A percentile compares a stretch with the other conserved stretches of the same genome.
These are phyloP conservation scores for Cutaneotrichosporon sp. DNA, from an alignment of 1,284 basidiomycete genomes.

Conservation along the genomic window DNA sequence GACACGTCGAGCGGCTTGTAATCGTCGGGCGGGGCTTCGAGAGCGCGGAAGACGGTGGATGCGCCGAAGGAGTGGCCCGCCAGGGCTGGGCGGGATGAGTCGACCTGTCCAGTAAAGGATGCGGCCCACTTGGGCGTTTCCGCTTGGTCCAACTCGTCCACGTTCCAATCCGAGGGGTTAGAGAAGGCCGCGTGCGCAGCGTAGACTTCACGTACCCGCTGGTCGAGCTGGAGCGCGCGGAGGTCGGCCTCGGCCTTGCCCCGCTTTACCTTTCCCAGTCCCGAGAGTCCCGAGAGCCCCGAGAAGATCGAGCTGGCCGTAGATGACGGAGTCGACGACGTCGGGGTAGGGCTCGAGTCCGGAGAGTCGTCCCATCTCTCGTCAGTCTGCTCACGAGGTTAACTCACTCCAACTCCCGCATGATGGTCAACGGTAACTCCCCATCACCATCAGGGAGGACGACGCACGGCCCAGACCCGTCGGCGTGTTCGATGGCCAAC, in stretches of 20 bases:
- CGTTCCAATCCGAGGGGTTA: slow-evolving; percentile 6
- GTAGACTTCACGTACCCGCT: slow-evolving; percentile 67
- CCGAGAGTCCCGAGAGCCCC: neutral
- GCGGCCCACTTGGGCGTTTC: slow-evolving; percentile 41
- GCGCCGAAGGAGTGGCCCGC: slow-evolving; percentile 76
- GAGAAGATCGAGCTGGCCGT: neutral
- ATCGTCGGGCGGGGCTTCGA: slow-evolving; percentile 28
- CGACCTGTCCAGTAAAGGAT: slow-evolving; percentile 33
- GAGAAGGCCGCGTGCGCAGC: slow-evolving; percentile 54
- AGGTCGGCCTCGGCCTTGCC: slow-evolving; percentile 48
- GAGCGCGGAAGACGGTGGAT: slow-evolving; percentile 58
- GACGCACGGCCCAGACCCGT: slow-evolving; percentile 62
- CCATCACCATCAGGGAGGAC: slow-evolving; percentile 2
- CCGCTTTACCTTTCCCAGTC: neutral
- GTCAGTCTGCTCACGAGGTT: neutral
- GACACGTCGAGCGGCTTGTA: slow-evolving; percentile 58
- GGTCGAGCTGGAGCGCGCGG: slow-evolving; percentile 64
- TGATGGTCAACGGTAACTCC: slow-evolving; percentile 3
- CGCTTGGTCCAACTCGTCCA: slow-evolving; percentile 9
- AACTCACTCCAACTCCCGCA: slow-evolving; percentile 9
- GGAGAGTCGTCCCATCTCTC: slow-evolving; percentile 10
- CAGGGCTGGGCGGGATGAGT: slow-evolving; percentile 55
- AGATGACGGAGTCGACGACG: neutral
- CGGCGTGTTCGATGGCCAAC: slow-evolving; percentile 71
- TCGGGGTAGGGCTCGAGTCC: neutral